Conservation (phyloP, 2,329 filamentous ascomycete genomes). For the Didymellaceae sp. region DNA sequence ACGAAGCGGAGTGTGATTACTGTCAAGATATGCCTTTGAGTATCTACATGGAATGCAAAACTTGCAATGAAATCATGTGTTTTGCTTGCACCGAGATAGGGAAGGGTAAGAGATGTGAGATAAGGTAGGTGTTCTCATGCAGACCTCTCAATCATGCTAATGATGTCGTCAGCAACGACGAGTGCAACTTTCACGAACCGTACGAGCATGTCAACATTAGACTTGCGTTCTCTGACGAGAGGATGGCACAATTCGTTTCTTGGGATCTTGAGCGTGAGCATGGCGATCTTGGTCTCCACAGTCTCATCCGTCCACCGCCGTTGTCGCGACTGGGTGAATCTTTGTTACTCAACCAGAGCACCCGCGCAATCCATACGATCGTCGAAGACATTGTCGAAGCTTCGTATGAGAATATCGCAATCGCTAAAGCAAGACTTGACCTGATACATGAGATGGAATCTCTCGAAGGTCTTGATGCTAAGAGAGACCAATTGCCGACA, state of each 20-base stretch:
- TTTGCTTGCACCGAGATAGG: slow-evolving; percentile 17
- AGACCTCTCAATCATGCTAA: background rate
- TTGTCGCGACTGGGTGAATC: slow-evolving; percentile 18
- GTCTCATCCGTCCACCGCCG: slow-evolving; percentile 15
- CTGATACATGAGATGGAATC: slow-evolving; percentile 22
- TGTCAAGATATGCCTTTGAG: background rate
- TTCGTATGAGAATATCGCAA: slow-evolving; percentile 19
- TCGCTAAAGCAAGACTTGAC: slow-evolving; percentile 28
- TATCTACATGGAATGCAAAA: slow-evolving; percentile 14
- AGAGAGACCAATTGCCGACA: slow-evolving; percentile 23
- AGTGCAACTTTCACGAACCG: slow-evolving; percentile 1
- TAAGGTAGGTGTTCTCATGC: slow-evolving; percentile 7
- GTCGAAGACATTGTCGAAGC: slow-evolving; percentile 11
- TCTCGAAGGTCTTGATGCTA: slow-evolving; percentile 12
- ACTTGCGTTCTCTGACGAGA: slow-evolving; percentile 2
- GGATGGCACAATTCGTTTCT: slow-evolving; percentile 19
- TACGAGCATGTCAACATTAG: slow-evolving; percentile 22
- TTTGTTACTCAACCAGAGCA: background rate
- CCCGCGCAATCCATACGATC: slow-evolving; percentile 6
- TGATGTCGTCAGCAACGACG: background rate
- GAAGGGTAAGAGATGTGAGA: slow-evolving; percentile 6
- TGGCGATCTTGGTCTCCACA: slow-evolving; percentile 24
- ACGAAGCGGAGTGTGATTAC: slow-evolving; percentile 17
- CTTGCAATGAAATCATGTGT: slow-evolving; percentile 15
- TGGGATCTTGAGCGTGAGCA: slow-evolving; percentile 31